A percentile compares a stretch with the other conserved stretches of the same genome.
Conservation (phyloP, 106 monocot species). For the Dactylorhiza incarnata region DNA sequence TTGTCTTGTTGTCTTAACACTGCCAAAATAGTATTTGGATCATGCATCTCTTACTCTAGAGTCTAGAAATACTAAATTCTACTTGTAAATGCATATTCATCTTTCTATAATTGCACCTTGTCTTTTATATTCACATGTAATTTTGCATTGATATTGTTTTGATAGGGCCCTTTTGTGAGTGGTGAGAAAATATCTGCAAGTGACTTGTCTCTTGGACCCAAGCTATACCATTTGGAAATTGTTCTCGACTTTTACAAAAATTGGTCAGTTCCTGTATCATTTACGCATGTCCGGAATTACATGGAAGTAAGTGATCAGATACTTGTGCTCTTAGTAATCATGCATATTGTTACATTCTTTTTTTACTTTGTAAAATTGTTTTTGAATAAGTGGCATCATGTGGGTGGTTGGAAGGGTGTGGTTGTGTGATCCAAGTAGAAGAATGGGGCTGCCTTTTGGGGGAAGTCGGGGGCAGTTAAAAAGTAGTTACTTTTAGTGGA, state of each 20-base stretch:
- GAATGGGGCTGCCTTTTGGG: no score
- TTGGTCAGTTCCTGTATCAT: slow-evolving; percentile 83
- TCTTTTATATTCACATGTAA: background rate
- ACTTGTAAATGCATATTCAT: background rate
- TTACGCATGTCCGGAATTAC: slow-evolving; percentile 49
- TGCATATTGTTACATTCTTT: background rate
- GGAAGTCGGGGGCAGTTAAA: no score
- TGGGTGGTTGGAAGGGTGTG: no score
- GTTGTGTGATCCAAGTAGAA: no score
- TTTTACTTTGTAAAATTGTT: background rate
- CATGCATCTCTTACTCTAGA: no score
- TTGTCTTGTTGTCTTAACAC: no score
- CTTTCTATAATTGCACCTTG: background rate
- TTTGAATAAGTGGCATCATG: background rate
- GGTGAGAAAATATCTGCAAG: slow-evolving; percentile 54
- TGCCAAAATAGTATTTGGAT: no score
- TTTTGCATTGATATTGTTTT: background rate
- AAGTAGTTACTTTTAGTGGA: no score
- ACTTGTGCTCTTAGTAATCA: background rate
- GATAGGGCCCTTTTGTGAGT: slow-evolving; percentile 74
- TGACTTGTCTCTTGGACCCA: slow-evolving; percentile 87
- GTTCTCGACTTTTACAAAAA: slow-evolving; percentile 76
- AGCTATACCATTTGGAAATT: slow-evolving; percentile 92
- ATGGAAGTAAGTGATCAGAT: slow-evolving; percentile 45
- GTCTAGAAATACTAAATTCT: background rate